Evolutionary conservation across 768 basidiomycete genomes (phyloP).

Genomic region (Suillus americanus): DNA sequence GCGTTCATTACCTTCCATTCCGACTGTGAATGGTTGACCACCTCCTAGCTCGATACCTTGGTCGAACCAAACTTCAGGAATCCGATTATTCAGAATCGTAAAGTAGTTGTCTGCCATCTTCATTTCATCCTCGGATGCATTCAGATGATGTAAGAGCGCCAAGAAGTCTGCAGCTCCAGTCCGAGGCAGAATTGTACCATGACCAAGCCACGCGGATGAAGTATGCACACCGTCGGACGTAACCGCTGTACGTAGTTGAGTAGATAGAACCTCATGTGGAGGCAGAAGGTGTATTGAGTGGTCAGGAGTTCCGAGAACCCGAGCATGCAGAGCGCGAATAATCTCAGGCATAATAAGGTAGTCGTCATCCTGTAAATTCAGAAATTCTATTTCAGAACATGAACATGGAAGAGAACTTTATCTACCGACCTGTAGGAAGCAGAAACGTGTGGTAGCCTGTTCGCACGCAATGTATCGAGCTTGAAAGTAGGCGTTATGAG

Average conservation of each 20-base stretch:
- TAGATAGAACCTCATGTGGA: slow-evolving; percentile 59
- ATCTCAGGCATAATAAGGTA: slow-evolving; percentile 60
- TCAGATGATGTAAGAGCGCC: slow-evolving; percentile 42
- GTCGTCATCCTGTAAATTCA: slow-evolving; percentile 58
- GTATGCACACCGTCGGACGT: slow-evolving; percentile 43
- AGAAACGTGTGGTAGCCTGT: slow-evolving; percentile 48
- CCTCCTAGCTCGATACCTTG: slow-evolving; percentile 60
- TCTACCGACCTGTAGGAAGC: slow-evolving; percentile 57
- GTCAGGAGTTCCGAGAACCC: slow-evolving; percentile 30
- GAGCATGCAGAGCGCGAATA: slow-evolving; percentile 47
- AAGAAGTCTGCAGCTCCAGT: slow-evolving; percentile 48
- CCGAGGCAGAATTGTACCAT: slow-evolving; percentile 55
- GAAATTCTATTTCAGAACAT: not conserved
- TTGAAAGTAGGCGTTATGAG: slow-evolving; percentile 58
- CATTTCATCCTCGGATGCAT: slow-evolving; percentile 47
- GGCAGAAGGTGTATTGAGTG: slow-evolving; percentile 54
- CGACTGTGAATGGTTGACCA: slow-evolving; percentile 62
- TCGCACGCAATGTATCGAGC: slow-evolving; percentile 61
- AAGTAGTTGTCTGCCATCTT: slow-evolving; percentile 76
- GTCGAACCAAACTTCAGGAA: slow-evolving; percentile 65
- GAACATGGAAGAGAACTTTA: not conserved
- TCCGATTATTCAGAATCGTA: slow-evolving; percentile 52
- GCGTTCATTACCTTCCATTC: slow-evolving; percentile 53
- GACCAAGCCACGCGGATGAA: slow-evolving; percentile 65
- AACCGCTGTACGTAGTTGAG: slow-evolving; percentile 44